phyloP scores from a whole-genome alignment of 1,139 yeast genomes.

The Blastobotrys ciferrii region DNA sequence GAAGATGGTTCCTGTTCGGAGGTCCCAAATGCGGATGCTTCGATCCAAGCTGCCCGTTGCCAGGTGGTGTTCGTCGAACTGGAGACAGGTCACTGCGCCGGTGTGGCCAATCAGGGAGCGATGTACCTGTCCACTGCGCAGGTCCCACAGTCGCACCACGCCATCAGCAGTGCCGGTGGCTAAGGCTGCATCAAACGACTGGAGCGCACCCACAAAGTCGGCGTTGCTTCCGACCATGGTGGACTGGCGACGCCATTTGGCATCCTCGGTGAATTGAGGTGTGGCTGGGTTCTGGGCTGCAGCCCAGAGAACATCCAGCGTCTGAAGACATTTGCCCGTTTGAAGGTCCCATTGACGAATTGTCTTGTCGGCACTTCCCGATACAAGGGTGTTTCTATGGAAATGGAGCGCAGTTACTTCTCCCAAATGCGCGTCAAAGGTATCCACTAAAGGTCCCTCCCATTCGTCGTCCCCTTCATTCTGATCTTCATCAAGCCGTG shows the following conservation, averaged over 20 bases:
- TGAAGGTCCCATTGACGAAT: constrained; percentile 59
- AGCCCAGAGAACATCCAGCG: constrained; percentile 61
- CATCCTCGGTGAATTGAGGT: constrained; percentile 17
- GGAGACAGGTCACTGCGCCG: constrained; percentile 64
- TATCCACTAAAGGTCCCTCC: constrained; percentile 41
- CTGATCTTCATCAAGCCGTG: constrained; percentile 27
- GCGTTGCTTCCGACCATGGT: constrained; percentile 15
- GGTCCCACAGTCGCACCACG: constrained; percentile 70
- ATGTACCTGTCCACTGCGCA: constrained; percentile 65
- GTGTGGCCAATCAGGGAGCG: constrained; percentile 68
- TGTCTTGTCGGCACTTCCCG: constrained; percentile 59
- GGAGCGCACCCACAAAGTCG: constrained; percentile 56
- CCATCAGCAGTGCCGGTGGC: constrained; percentile 81
- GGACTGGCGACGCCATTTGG: constrained; percentile 26
- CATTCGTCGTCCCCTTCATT: neutral
- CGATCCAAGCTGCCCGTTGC: constrained; percentile 66
- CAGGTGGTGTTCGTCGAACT: constrained; percentile 62
- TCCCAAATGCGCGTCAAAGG: constrained; percentile 62
- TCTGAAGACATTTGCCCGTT: constrained; percentile 58
- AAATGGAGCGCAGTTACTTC: constrained; percentile 61
- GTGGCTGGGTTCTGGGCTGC: constrained; percentile 35
- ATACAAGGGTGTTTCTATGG: constrained; percentile 48
- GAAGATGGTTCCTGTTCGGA: constrained; percentile 60
- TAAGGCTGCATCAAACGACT: constrained; percentile 66
- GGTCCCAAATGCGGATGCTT: constrained; percentile 68